phyloP scores from a whole-genome alignment of 352 stramenopile genomes.

The Pythium sp. region DNA sequence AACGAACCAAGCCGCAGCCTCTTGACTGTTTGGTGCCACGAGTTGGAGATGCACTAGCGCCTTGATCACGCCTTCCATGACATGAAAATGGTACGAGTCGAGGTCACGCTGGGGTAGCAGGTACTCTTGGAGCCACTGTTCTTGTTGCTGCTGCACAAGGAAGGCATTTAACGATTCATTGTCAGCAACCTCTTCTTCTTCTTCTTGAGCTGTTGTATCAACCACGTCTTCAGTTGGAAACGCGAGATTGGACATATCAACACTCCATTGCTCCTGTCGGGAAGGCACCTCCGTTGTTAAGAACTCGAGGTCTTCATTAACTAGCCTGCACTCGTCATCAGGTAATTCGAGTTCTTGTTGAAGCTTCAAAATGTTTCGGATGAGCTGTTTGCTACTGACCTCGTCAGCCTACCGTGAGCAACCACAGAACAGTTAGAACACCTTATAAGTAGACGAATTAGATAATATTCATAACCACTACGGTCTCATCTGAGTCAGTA shows the following conservation, averaged over 20 bases:
- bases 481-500: neutral
- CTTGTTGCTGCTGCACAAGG: neutral
- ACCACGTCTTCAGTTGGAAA: conserved; percentile 17
- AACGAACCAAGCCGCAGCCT: conserved; percentile 46
- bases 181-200: neutral
- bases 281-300: conserved; percentile 28
- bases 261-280: conserved; percentile 49
- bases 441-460: neutral
- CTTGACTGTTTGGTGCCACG: conserved; percentile 23
- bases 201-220: conserved; percentile 7
- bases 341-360: conserved; percentile 39
- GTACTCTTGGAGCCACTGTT: conserved; percentile 17
- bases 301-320: conserved; percentile 35
- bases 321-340: conserved; percentile 33
- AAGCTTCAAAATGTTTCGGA: conserved; percentile 30
- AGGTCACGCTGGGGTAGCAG: conserved; percentile 35
- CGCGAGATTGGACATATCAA: conserved; percentile 29
- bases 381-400: conserved; percentile 45
- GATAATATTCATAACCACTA: neutral
- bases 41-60: conserved; percentile 47
- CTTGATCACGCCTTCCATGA: conserved; percentile 36
- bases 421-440: neutral
- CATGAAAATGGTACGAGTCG: conserved; percentile 40
- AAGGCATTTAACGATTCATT: neutral
- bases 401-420: conserved; percentile 28